phyloP scores from a whole-genome alignment of 208 protist genomes.

The Trypanosoma rangeli region DNA sequence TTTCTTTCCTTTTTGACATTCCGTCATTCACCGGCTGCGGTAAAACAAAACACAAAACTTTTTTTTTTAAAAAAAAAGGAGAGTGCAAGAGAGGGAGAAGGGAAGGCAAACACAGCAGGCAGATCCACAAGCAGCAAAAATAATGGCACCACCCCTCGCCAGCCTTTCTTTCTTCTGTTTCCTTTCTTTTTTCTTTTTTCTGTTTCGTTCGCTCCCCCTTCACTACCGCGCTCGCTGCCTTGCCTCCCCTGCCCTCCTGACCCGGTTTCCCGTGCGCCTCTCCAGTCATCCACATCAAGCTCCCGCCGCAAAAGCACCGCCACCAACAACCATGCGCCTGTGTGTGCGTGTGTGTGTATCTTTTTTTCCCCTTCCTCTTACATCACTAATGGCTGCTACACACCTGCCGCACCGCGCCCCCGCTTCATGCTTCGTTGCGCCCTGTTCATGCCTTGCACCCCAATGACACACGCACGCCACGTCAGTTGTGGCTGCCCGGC shows the following conservation, averaged over 20 bases:
- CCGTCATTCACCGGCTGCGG: too few species aligned
- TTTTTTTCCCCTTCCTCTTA: neutral
- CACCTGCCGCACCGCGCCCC: neutral
- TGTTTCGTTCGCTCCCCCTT: neutral
- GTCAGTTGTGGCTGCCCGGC: neutral
- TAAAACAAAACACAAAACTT: too few species aligned
- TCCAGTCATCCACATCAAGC: too few species aligned
- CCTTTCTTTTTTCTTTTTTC: neutral
- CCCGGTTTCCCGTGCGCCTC: too few species aligned
- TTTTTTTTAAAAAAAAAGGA: too few species aligned
- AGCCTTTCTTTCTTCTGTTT: neutral
- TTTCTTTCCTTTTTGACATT: neutral
- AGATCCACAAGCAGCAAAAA: too few species aligned
- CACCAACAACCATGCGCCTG: neutral
- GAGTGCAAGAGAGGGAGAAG: too few species aligned
- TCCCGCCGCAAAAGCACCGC: too few species aligned
- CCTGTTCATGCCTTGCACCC: neutral
- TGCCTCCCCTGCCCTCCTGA: too few species aligned
- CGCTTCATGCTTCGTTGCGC: neutral
- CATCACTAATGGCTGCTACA: constrained; percentile 1
- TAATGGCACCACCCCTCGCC: too few species aligned
- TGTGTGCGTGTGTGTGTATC: constrained; percentile 2
- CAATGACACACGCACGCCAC: neutral
- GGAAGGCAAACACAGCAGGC: too few species aligned
- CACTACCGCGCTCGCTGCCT: neutral